Evolutionary conservation across 352 stramenopile species (phyloP).

Genomic region (Discostella stelligera): DNA sequence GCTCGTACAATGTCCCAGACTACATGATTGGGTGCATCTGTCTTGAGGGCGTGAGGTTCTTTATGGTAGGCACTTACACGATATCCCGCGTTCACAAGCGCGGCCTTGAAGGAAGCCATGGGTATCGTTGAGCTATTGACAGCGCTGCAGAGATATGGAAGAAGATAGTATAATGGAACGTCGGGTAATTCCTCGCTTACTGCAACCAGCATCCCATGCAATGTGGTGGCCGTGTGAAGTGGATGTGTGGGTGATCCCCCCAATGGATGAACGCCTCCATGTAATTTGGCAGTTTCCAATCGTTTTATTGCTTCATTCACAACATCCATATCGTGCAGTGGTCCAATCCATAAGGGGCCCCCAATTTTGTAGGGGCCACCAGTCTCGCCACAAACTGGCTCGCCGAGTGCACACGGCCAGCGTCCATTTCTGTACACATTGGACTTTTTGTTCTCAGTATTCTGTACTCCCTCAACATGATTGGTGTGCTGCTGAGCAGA

Average conservation of each 20-base stretch:
- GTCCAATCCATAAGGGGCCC: constrained; percentile 96
- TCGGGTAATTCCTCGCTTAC: constrained; percentile 94
- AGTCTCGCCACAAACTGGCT: constrained; percentile 75
- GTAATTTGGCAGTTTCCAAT: constrained; percentile 61
- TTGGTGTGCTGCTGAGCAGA: constrained; percentile 10
- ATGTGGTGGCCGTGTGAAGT: constrained; percentile 54
- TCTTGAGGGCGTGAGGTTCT: constrained; percentile 97
- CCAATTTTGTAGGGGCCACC: constrained; percentile 85
- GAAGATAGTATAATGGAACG: constrained; percentile 94
- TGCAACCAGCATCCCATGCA: constrained; percentile 93
- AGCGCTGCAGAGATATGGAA: constrained; percentile 90
- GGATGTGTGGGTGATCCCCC: constrained; percentile 51
- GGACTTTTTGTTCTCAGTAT: constrained; percentile 33
- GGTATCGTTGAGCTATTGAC: constrained; percentile 91
- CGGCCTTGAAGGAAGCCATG: constrained; percentile 90
- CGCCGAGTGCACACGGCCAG: constrained; percentile 40
- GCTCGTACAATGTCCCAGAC: constrained; percentile 97
- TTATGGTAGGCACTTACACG: constrained; percentile 97
- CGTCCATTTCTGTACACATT: constrained; percentile 54
- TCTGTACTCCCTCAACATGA: constrained; percentile 15
- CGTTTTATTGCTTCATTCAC: constrained; percentile 66
- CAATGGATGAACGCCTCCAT: constrained; percentile 30
- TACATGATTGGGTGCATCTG: constrained; percentile 94
- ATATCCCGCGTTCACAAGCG: constrained; percentile 95
- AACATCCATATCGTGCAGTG: constrained; percentile 89